These are phyloP conservation scores for Polyrhizophydium stewartii DNA, from an alignment of 371 early-diverging fungal species.

Conservation along the genomic window DNA sequence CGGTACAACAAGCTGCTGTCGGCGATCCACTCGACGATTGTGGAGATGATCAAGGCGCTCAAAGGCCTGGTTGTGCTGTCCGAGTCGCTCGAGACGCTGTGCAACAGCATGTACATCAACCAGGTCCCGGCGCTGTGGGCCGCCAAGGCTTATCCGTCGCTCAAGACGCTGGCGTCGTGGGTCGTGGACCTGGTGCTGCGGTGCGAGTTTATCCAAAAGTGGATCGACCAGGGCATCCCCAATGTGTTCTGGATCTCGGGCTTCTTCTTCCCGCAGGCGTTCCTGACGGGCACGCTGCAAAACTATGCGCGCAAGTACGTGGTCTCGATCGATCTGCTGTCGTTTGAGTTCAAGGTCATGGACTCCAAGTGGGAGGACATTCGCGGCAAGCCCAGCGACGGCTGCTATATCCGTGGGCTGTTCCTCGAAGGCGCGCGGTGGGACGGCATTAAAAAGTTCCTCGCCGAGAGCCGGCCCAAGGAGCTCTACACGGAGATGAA, in stretches of 20 bases:
- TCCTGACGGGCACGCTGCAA: slow-evolving; percentile 52
- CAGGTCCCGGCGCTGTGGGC: slow-evolving; percentile 48
- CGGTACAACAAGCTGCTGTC: slow-evolving; percentile 49
- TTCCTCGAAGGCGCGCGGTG: slow-evolving; percentile 55
- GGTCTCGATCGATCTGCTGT: slow-evolving; percentile 46
- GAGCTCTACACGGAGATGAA: slow-evolving; percentile 55
- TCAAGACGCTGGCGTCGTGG: slow-evolving; percentile 52
- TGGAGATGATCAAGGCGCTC: slow-evolving; percentile 46
- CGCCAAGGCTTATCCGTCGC: slow-evolving; percentile 54
- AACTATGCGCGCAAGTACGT: slow-evolving; percentile 53
- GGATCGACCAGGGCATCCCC: slow-evolving; percentile 52
- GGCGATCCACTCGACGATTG: slow-evolving; percentile 41
- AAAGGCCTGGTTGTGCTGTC: slow-evolving; percentile 56
- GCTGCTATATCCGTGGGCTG: slow-evolving; percentile 53
- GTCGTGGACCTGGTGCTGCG: slow-evolving; percentile 44
- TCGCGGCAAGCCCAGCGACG: slow-evolving; percentile 43
- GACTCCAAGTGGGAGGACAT: slow-evolving; percentile 47
- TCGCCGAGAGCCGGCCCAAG: slow-evolving; percentile 48
- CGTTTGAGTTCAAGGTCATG: slow-evolving; percentile 47
- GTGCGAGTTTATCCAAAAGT: slow-evolving; percentile 47
- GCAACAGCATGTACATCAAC: slow-evolving; percentile 49
- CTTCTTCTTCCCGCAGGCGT: slow-evolving; percentile 60
- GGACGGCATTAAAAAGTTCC: slow-evolving; percentile 29
- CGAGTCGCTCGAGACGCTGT: slow-evolving; percentile 47
- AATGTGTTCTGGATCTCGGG: slow-evolving; percentile 55